Percentiles rank a stretch among this genome's conserved stretches.
Evolutionary conservation across 768 basidiomycete species (phyloP).

Genomic region (Russula earlei): DNA sequence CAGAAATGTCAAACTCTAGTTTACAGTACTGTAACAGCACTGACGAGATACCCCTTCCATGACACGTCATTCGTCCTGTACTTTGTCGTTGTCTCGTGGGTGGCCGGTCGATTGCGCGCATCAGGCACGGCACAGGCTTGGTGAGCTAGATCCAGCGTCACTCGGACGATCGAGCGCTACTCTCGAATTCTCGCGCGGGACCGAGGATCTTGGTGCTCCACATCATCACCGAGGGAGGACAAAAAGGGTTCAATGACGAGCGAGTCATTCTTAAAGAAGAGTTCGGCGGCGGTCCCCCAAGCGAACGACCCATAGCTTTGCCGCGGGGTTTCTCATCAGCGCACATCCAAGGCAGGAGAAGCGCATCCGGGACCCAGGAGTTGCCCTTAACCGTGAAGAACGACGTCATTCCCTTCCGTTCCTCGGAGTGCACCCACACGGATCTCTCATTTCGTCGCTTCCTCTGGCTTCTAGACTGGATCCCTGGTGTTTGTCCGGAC

Average conservation of each 20-base stretch:
- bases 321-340: too few relatives aligned
- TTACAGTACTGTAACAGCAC: too few relatives aligned
- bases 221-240: neutral
- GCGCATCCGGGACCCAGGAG: neutral
- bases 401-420: slow-evolving; percentile 4
- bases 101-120: too few relatives aligned
- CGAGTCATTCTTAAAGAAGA: neutral
- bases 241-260: neutral
- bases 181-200: neutral
- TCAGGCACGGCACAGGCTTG: neutral
- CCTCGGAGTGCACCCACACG: neutral
- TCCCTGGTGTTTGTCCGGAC: neutral
- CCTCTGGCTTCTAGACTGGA: neutral
- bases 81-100: neutral
- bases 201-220: neutral
- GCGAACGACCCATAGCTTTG: neutral
- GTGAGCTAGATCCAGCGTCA: neutral
- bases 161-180: neutral
- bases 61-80: neutral
- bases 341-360: neutral
- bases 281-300: neutral
- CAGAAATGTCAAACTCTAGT: too few relatives aligned
- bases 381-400: neutral
- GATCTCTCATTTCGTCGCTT: neutral
- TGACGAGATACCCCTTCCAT: too few relatives aligned